Conservation (phyloP, 2,329 filamentous ascomycete genomes). For the Phialophora verrucosa region DNA sequence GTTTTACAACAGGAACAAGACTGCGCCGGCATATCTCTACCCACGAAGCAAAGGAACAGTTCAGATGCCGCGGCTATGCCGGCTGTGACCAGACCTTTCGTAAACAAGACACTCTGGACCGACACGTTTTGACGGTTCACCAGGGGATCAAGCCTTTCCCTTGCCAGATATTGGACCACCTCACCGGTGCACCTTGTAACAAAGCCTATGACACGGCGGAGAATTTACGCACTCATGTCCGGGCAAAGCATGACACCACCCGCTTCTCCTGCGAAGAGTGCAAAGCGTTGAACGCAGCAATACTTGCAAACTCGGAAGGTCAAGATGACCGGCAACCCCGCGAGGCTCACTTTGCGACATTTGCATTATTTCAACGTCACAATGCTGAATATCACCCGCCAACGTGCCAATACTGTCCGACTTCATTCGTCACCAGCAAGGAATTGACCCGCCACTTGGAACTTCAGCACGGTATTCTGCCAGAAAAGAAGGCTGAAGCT, state of each 20-base stretch:
- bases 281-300: constrained; percentile 44
- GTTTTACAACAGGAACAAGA: constrained; percentile 78
- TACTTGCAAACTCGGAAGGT: constrained; percentile 47
- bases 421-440: constrained; percentile 68
- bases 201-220: constrained; percentile 75
- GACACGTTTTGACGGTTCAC: constrained; percentile 80
- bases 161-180: constrained; percentile 66
- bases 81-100: constrained; percentile 80
- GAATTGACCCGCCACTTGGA: constrained; percentile 79
- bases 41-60: constrained; percentile 77
- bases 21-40: constrained; percentile 78
- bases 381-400: constrained; percentile 73
- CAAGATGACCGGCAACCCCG: constrained; percentile 33
- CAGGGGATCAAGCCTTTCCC: constrained; percentile 72
- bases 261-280: constrained; percentile 82
- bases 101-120: constrained; percentile 83
- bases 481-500: constrained; percentile 54
- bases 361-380: constrained; percentile 73
- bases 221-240: constrained; percentile 73
- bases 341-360: constrained; percentile 71
- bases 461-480: constrained; percentile 67
- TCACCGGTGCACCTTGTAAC: constrained; percentile 63
- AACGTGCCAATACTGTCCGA: constrained; percentile 75
- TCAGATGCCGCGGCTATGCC: constrained; percentile 71
- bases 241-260: constrained; percentile 70